These are phyloP conservation scores for Colletotrichum siamense DNA, from an alignment of 2,329 filamentous ascomycete genomes.

Conservation along the genomic window DNA sequence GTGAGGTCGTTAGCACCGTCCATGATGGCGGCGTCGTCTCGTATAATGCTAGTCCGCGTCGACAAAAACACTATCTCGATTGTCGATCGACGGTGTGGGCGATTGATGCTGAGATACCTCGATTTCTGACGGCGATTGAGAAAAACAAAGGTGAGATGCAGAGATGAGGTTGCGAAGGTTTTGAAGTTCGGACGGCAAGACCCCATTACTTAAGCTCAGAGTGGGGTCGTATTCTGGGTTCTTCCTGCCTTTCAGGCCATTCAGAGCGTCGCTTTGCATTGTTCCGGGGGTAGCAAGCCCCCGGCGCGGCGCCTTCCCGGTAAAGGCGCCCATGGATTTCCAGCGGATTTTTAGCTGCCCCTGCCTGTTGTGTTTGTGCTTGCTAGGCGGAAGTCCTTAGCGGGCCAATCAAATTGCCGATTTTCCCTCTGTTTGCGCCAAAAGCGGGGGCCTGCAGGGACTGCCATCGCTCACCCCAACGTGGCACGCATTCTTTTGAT, in stretches of 20 bases:
- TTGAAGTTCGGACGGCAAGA: not conserved
- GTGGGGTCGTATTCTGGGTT: not conserved
- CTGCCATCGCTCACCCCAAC: not conserved
- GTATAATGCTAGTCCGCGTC: not conserved
- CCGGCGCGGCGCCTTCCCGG: not conserved
- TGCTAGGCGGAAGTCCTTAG: not conserved
- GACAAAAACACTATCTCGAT: not conserved
- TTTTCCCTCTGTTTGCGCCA: not conserved
- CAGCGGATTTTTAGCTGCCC: not conserved
- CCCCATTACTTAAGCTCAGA: not conserved
- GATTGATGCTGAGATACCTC: not conserved
- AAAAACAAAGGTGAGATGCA: not conserved
- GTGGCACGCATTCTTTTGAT: not conserved
- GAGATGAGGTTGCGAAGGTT: not conserved
- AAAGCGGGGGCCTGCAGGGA: not conserved
- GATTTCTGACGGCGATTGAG: not conserved
- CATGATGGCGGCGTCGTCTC: not conserved
- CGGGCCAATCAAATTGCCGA: not conserved
- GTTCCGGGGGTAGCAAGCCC: not conserved
- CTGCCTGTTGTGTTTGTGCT: not conserved
- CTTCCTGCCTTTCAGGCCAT: not conserved
- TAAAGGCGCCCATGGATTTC: not conserved
- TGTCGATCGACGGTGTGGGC: not conserved
- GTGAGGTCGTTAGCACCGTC: not conserved
- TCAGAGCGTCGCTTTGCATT: not conserved